Evolutionary conservation across 768 basidiomycete genomes (phyloP).

Genomic region (Lyophyllum decastes): DNA sequence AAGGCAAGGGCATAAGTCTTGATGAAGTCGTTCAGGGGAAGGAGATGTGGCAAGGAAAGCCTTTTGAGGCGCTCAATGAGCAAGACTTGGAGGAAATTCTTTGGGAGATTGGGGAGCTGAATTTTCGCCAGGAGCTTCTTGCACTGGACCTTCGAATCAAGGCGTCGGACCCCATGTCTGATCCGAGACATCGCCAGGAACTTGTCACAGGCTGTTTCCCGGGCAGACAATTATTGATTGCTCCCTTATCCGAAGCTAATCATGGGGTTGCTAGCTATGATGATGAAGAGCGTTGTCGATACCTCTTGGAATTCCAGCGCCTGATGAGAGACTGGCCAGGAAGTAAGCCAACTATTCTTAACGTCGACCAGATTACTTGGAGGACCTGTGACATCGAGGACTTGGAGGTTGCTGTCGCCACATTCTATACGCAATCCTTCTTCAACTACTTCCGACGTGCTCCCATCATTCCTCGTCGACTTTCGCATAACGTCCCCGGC

Average conservation of each 20-base stretch:
- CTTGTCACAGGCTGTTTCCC: too few species aligned
- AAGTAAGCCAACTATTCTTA: neutral
- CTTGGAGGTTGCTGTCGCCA: slow-evolving; percentile 1
- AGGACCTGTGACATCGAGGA: neutral
- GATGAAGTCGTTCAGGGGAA: too few species aligned
- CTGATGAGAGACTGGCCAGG: slow-evolving; percentile 8
- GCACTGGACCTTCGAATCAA: too few species aligned
- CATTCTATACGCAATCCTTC: slow-evolving; percentile 8
- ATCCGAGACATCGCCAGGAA: too few species aligned
- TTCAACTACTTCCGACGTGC: slow-evolving; percentile 13
- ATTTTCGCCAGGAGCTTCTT: too few species aligned
- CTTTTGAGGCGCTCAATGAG: too few species aligned
- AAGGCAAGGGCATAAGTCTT: too few species aligned
- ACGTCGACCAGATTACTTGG: neutral
- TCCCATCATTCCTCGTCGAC: slow-evolving; percentile 5
- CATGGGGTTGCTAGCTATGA: slow-evolving; percentile 6
- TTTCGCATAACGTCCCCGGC: slow-evolving; percentile 3
- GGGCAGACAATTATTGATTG: too few species aligned
- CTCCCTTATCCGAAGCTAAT: slow-evolving; percentile 3
- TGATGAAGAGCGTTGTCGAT: neutral
- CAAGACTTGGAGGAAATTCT: too few species aligned
- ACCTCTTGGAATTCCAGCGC: neutral
- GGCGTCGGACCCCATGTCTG: too few species aligned
- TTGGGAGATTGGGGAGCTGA: too few species aligned
- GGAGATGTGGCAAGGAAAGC: too few species aligned